Percentiles rank a stretch among this genome's conserved stretches.
phyloP scores from a whole-genome alignment of 2,329 filamentous ascomycete species.

The Truncatella angustata region DNA sequence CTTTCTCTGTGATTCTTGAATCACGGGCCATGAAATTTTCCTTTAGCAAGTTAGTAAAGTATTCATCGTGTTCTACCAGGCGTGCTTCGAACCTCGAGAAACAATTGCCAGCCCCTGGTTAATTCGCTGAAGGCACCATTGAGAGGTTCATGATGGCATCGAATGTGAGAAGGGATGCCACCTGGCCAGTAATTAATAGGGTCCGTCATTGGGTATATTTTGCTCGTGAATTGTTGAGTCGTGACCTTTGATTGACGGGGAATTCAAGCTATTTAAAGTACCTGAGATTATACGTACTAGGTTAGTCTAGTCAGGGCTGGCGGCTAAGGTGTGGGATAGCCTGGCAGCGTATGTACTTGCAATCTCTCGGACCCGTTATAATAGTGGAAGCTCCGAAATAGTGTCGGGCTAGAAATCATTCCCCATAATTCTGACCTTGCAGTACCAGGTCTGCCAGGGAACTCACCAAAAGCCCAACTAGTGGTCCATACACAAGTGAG shows the following conservation, averaged over 20 bases:
- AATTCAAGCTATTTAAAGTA: too few species aligned
- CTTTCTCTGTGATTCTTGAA: background rate
- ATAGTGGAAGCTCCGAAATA: too few species aligned
- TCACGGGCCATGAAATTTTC: background rate
- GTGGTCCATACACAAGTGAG: too few species aligned
- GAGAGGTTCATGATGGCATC: background rate
- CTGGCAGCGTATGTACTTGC: too few species aligned
- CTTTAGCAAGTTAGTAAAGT: background rate
- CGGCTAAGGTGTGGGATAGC: too few species aligned
- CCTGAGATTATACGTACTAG: too few species aligned
- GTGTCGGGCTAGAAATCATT: too few species aligned
- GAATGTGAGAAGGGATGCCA: slow-evolving; percentile 2
- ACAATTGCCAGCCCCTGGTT: slow-evolving; percentile 4
- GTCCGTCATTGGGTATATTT: background rate
- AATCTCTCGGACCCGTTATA: too few species aligned
- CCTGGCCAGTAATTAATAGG: slow-evolving; percentile 7
- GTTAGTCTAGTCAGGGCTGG: too few species aligned
- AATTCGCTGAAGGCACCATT: background rate
- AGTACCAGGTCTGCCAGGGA: too few species aligned
- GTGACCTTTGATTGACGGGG: background rate
- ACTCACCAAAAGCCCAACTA: too few species aligned
- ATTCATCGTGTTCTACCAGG: background rate
- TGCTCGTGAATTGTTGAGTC: background rate
- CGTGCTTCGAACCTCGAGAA: background rate
- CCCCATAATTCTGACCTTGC: too few species aligned